Base-by-base conservation (phyloP, 169 alveolate species). In the Ichthyophthirius multifiliis region DNA sequence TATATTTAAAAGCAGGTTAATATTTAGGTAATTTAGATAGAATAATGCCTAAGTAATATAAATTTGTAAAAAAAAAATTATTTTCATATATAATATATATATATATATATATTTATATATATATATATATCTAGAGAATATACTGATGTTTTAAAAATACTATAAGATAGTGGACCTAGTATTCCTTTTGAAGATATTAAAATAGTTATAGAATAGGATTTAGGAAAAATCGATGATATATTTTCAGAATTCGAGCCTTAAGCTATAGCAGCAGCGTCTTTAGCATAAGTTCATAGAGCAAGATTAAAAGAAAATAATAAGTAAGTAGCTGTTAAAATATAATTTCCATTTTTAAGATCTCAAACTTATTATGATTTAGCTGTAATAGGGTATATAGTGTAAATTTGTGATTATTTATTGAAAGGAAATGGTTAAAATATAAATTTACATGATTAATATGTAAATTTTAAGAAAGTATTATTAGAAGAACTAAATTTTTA, bases 281-380 rank as follows among this genome's bases (percentile, higher is more conserved):
- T 89, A 55, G 94, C 94, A 13, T 80, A 89, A 73, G 94, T 89
- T 27, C 94, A 89, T 80, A 75, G 75, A 74, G 94, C 94, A 12
- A 77, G n/a, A 15, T 43, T 85, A 27, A 82, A 75, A 32, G 65
- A 74, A 6, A 78, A 55, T 20, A 90, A 90, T 3, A 81, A 85
- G 46, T 74, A 67, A 30, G 94, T 89, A 4, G 94, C 94, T 41
- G 94, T 89, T 3, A 89, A 89, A 73, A 46, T 89, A 10, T 44
- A 89, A 55, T 89, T 85, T 46, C 94, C 94, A 1, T 46, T 74
- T 5, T 73, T 89, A 64, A 43, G 83, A 18, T 48, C 71, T 13
- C 74, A 89, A 62, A 85, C 91, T 41, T 63, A 55, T 18, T 77
- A 83, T 75, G 94, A 89, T 65, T 39, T 89, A 47, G 48, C 76